These are phyloP conservation scores for Phaeosphaeriaceae sp. DNA, from an alignment of 2,329 filamentous ascomycete genomes.

Conservation along the genomic window DNA sequence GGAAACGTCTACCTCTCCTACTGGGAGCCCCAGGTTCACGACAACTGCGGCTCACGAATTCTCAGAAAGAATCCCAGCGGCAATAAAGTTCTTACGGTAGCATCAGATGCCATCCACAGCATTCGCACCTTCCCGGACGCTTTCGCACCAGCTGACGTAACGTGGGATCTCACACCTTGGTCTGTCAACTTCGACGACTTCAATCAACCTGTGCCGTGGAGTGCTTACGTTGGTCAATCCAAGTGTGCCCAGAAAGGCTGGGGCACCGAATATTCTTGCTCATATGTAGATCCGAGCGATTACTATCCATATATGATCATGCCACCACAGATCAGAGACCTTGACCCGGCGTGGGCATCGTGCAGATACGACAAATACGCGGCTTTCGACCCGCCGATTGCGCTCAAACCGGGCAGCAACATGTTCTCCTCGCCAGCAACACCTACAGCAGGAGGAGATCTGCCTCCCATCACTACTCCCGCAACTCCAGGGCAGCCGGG, in stretches of 20 bases:
- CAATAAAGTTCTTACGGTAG: slow-evolving; percentile 20
- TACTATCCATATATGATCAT: slow-evolving; percentile 22
- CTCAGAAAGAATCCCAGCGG: slow-evolving; percentile 3
- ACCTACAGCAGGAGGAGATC: slow-evolving; percentile 5
- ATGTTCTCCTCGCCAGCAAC: slow-evolving; percentile 10
- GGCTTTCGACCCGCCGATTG: slow-evolving; percentile 21
- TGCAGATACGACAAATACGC: slow-evolving; percentile 16
- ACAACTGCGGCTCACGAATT: slow-evolving; percentile 16
- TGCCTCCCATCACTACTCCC: slow-evolving; percentile 4
- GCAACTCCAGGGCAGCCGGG: slow-evolving; percentile 14
- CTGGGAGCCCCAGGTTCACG: slow-evolving; percentile 13
- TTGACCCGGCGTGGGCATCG: slow-evolving; percentile 21
- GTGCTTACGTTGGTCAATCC: slow-evolving; percentile 6
- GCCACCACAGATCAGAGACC: slow-evolving; percentile 21
- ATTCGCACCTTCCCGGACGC: slow-evolving; percentile 18
- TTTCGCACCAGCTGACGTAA: slow-evolving; percentile 3
- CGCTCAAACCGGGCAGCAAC: slow-evolving; percentile 13
- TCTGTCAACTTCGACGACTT: slow-evolving; percentile 24
- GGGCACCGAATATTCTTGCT: slow-evolving; percentile 1
- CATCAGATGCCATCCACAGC: slow-evolving; percentile 19
- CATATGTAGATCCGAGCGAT: slow-evolving; percentile 14
- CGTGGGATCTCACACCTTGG: slow-evolving; percentile 10
- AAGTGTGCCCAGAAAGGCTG: slow-evolving; percentile 1
- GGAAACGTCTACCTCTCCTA: slow-evolving; percentile 26
- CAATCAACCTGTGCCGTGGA: slow-evolving; percentile 18